Evolutionary conservation across 306 rosid genomes (phyloP).

Genomic region (Citrullus mucosospermus): DNA sequence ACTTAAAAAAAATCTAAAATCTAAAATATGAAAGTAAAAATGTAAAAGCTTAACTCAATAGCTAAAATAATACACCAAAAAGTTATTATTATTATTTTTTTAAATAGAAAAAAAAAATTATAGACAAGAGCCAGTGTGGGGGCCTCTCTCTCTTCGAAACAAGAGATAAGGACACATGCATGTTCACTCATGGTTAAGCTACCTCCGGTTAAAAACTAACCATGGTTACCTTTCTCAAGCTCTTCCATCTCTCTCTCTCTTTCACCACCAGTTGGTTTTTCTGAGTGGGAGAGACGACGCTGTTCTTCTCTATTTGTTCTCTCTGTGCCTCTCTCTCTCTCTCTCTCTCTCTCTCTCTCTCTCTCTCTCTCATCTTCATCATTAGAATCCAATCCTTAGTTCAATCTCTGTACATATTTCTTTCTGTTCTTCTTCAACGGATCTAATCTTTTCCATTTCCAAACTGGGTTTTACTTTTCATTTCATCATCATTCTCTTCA

Average conservation of each 20-base stretch:
- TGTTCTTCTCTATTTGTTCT: not conserved
- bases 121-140: not conserved
- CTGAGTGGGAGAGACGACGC: slow-evolving; percentile 3
- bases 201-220: slow-evolving; percentile 23
- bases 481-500: not conserved
- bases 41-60: too few relatives aligned
- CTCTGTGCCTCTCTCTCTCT: not conserved
- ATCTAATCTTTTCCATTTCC: not conserved
- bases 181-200: slow-evolving; percentile 28
- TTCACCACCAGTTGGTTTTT: not conserved
- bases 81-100: too few relatives aligned
- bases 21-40: too few relatives aligned
- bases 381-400: not conserved
- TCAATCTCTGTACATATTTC: slow-evolving; percentile 3
- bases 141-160: slow-evolving; percentile 9
- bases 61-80: too few relatives aligned
- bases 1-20: too few relatives aligned
- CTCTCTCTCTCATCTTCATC: not conserved
- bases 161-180: slow-evolving; percentile 85
- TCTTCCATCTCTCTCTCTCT: not conserved
- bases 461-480: not conserved
- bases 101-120: too few relatives aligned
- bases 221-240: slow-evolving; percentile 24
- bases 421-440: not conserved
- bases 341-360: not conserved